Percentiles rank a stretch among this genome's conserved stretches.
phyloP scores from a whole-genome alignment of 352 stramenopile genomes.

The Elongisporangium undulatum region DNA sequence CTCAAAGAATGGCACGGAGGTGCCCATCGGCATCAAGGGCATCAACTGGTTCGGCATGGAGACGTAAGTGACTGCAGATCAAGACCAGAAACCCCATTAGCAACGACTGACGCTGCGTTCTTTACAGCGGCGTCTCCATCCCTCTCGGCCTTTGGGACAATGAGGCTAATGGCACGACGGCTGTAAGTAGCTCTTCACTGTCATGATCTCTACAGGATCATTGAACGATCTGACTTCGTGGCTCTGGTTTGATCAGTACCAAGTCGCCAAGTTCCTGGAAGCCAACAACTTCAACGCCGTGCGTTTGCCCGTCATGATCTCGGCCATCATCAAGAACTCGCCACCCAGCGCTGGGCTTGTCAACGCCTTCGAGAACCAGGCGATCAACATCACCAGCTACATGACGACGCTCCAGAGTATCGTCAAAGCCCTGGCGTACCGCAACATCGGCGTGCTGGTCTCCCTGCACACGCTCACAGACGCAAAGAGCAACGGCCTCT shows the following conservation, averaged over 20 bases:
- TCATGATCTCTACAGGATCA: too few relatives aligned
- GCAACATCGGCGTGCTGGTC: conserved; percentile 36
- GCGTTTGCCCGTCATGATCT: conserved; percentile 27
- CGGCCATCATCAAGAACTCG: conserved; percentile 16
- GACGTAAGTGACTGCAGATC: too few relatives aligned
- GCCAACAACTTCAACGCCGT: conserved; percentile 53
- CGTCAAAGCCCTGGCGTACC: conserved; percentile 31
- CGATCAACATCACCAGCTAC: conserved; percentile 28
- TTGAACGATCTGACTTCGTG: too few relatives aligned
- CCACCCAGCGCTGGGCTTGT: background rate
- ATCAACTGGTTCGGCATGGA: conserved; percentile 43
- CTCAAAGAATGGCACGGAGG: conserved; percentile 58
- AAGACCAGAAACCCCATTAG: too few relatives aligned
- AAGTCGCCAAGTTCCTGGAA: conserved; percentile 34
- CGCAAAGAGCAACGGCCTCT: background rate
- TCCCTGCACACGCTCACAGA: conserved; percentile 10
- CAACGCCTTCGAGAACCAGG: conserved; percentile 18
- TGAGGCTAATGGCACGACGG: conserved; percentile 59
- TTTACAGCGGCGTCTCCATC: conserved; percentile 13
- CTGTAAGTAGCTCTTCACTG: conserved; percentile 11
- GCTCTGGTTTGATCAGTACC: conserved; percentile 19
- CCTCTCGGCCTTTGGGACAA: conserved; percentile 74
- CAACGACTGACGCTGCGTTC: too few relatives aligned
- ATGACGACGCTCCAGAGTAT: conserved; percentile 36
- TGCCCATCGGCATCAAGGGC: conserved; percentile 68